Evolutionary conservation across 2,329 filamentous ascomycete species (phyloP).

Genomic region (Fusarium sarcochroum): DNA sequence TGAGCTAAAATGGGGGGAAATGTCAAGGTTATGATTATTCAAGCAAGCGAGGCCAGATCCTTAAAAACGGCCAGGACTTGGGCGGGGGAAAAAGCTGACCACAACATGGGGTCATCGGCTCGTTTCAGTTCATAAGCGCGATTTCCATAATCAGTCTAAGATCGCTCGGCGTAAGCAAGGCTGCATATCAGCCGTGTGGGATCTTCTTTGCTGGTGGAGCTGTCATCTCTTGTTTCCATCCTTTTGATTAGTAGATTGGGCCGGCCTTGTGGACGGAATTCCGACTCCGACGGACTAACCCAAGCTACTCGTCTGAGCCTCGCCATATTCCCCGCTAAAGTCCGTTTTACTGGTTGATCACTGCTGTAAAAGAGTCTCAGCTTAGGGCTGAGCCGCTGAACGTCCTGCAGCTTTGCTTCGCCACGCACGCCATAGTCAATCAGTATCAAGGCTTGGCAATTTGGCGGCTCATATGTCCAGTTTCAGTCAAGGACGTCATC

Average conservation of each 20-base stretch:
- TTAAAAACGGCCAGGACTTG: background rate
- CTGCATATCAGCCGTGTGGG: slow-evolving; percentile 12
- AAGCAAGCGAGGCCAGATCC: background rate
- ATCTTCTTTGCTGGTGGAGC: background rate
- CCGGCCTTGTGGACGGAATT: background rate
- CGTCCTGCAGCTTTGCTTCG: background rate
- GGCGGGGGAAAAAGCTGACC: slow-evolving; percentile 9
- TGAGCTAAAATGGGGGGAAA: background rate
- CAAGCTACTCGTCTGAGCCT: slow-evolving; percentile 7
- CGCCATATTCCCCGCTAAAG: background rate
- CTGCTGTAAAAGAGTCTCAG: background rate
- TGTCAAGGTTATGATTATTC: background rate
- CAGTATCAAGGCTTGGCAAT: background rate
- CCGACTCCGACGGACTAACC: background rate
- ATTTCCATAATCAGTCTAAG: slow-evolving; percentile 10
- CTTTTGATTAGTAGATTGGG: no score
- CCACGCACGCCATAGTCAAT: background rate
- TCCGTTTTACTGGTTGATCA: slow-evolving; percentile 1
- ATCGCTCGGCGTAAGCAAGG: slow-evolving; percentile 24
- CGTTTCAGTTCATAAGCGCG: slow-evolving; percentile 17
- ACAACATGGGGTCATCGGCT: background rate
- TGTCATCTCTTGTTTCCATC: background rate
- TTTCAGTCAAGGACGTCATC: background rate
- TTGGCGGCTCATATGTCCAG: background rate
- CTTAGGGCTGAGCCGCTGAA: slow-evolving; percentile 5